Conservation (phyloP, 2,329 filamentous ascomycete genomes). For the Pseudogymnoascus sp. region DNA sequence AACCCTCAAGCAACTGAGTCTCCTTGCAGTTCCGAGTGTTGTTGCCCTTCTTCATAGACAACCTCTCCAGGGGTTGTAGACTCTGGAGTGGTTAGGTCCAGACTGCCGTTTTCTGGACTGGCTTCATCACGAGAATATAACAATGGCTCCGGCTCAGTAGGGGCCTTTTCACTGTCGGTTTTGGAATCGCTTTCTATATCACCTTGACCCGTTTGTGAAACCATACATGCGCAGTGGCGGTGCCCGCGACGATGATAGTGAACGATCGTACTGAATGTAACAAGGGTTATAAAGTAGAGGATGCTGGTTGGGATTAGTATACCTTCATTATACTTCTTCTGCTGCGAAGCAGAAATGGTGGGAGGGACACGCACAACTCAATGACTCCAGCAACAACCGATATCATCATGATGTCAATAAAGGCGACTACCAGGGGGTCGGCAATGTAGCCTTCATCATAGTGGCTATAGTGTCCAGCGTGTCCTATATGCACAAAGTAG, state of each 20-base stretch:
- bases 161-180: not conserved
- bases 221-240: not conserved
- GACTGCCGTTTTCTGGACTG: not conserved
- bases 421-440: not conserved
- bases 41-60: not conserved
- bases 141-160: not conserved
- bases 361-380: not conserved
- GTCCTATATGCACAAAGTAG: not conserved
- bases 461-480: not conserved
- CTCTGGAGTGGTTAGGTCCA: not conserved
- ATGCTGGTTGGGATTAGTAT: not conserved
- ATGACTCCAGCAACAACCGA: not conserved
- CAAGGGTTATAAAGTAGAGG: not conserved
- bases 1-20: not conserved
- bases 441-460: not conserved
- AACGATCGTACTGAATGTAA: not conserved
- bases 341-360: not conserved
- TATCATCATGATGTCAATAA: not conserved
- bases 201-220: not conserved
- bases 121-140: not conserved
- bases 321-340: not conserved
- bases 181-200: not conserved
- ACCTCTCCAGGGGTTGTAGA: not conserved
- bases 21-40: not conserved
- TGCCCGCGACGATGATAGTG: not conserved